These are phyloP conservation scores for Cornus suecica DNA, from an alignment of 148 eudicot species.

Conservation along the genomic window DNA sequence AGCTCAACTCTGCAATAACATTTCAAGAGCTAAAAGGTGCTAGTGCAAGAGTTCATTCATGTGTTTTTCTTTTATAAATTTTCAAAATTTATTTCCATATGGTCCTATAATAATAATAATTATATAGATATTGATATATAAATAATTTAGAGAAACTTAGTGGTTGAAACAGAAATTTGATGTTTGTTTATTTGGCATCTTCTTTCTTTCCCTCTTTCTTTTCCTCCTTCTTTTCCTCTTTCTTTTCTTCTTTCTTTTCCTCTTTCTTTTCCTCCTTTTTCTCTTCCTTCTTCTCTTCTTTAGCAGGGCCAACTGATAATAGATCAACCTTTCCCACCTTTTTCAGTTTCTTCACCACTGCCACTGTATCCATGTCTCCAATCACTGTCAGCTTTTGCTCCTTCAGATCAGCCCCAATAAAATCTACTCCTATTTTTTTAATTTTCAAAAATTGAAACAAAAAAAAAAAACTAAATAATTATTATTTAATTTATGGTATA, in stretches of 20 bases:
- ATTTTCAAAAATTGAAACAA: too few relatives aligned
- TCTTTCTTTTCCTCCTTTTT: background rate
- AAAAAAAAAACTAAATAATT: too few relatives aligned
- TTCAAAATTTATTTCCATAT: too few relatives aligned
- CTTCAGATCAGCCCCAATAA: background rate
- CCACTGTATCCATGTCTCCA: background rate
- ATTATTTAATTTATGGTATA: background rate
- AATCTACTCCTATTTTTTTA: background rate
- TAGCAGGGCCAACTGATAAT: background rate
- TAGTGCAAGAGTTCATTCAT: background rate
- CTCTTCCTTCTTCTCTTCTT: background rate
- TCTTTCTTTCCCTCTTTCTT: background rate
- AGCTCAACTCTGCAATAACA: background rate
- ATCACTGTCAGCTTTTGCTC: background rate
- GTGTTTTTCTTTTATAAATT: too few relatives aligned
- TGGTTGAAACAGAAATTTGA: background rate
- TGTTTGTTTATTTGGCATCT: background rate
- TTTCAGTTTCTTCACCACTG: background rate
- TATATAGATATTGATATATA: too few relatives aligned
- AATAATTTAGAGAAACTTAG: background rate
- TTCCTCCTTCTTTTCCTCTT: background rate
- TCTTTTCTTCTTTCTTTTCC: background rate
- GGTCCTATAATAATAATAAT: background rate
- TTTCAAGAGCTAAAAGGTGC: background rate
- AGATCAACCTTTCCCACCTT: background rate